Percentiles rank a stretch among this genome's conserved stretches.
These are phyloP conservation scores for Arabidopsis arenosa DNA, from an alignment of 345 rosid genomes.

Conservation along the genomic window DNA sequence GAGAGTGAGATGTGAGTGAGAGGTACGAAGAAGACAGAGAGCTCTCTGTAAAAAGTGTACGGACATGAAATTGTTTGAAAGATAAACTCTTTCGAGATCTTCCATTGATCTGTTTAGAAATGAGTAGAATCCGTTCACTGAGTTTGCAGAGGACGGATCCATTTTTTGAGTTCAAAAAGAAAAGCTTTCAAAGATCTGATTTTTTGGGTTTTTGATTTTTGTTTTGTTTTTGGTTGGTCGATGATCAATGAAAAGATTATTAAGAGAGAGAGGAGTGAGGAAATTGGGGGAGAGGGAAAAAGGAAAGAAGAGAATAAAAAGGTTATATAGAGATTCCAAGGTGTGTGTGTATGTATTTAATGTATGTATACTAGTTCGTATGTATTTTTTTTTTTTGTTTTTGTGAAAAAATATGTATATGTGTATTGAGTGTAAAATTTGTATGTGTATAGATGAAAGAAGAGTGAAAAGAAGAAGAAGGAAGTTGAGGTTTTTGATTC, in stretches of 20 bases:
- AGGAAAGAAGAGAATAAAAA: constrained; percentile 27
- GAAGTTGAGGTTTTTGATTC: constrained; percentile 33
- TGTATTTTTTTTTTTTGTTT: background rate
- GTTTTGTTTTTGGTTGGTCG: constrained; percentile 18
- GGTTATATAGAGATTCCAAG: constrained; percentile 35
- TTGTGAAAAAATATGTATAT: background rate
- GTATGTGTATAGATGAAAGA: constrained; percentile 41
- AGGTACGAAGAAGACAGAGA: constrained; percentile 80
- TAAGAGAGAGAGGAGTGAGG: constrained; percentile 39
- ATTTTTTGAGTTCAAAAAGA: constrained; percentile 33
- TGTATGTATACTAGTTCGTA: constrained; percentile 10
- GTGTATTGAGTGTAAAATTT: background rate
- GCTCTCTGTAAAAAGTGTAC: constrained; percentile 88
- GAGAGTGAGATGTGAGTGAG: constrained; percentile 77
- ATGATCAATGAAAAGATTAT: constrained; percentile 34
- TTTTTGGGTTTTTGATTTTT: background rate
- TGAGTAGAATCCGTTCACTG: constrained; percentile 88
- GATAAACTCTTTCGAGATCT: constrained; percentile 82
- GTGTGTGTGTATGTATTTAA: background rate
- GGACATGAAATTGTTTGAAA: constrained; percentile 77
- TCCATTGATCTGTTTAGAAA: constrained; percentile 86
- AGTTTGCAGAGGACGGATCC: constrained; percentile 83
- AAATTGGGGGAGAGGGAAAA: constrained; percentile 40
- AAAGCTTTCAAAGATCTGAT: constrained; percentile 29
- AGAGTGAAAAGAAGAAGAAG: constrained; percentile 53